A percentile compares a stretch with the other conserved stretches of the same genome.
phyloP scores from a whole-genome alignment of 768 basidiomycete species.

The Amanita exitialis region DNA sequence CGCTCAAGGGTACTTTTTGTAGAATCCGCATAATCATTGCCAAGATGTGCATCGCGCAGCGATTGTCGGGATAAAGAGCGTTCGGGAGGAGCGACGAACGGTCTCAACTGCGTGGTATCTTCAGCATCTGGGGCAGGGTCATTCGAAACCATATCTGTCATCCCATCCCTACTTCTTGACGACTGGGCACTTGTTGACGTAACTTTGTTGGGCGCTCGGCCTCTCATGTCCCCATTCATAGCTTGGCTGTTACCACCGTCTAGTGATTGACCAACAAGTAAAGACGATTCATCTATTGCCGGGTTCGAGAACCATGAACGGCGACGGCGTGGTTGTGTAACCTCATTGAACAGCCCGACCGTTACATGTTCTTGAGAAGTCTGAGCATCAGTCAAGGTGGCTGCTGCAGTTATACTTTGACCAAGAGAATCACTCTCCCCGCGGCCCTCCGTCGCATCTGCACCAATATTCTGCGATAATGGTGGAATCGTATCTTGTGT shows the following conservation, averaged over 20 bases:
- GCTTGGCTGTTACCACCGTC: conserved; percentile 6
- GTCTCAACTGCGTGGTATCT: conserved; percentile 1
- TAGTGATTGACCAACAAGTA: conserved; percentile 14
- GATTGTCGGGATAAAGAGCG: conserved; percentile 40
- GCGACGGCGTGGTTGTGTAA: conserved; percentile 19
- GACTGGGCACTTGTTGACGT: background rate
- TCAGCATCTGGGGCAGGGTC: conserved; percentile 5
- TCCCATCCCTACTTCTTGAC: background rate
- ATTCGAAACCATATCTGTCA: background rate
- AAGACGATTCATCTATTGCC: conserved; percentile 24
- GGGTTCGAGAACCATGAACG: conserved; percentile 48
- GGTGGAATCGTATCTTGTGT: background rate
- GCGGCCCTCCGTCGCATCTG: background rate
- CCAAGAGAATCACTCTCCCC: background rate
- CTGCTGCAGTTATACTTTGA: background rate
- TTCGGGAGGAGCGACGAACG: conserved; percentile 15
- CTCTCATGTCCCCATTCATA: conserved; percentile 19
- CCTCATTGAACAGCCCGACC: background rate
- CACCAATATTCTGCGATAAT: background rate
- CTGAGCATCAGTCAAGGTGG: background rate
- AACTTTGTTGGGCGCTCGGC: conserved; percentile 22
- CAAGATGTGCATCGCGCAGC: conserved; percentile 19
- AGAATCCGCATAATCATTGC: background rate
- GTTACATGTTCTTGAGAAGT: background rate
- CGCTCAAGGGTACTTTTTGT: background rate